Conservation (phyloP, 2,329 filamentous ascomycete genomes). For the Pseudovirgaria hyperparasitica region DNA sequence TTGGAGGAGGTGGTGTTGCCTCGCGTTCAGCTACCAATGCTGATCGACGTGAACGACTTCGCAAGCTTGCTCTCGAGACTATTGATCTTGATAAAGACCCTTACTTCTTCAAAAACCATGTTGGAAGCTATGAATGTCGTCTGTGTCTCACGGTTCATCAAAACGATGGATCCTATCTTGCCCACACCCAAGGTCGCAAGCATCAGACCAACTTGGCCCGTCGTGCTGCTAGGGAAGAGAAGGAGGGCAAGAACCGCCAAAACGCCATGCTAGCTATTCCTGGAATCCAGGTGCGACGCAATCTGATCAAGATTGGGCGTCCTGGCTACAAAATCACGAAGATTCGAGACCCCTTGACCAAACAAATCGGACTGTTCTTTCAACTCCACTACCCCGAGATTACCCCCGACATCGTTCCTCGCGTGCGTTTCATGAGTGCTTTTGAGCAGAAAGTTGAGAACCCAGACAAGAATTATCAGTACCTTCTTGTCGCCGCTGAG, state of each 20-base stretch:
- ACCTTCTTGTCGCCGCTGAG: slow-evolving; percentile 86
- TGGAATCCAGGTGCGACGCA: slow-evolving; percentile 52
- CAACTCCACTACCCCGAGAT: slow-evolving; percentile 95
- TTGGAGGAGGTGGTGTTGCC: slow-evolving; percentile 92
- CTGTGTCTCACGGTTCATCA: slow-evolving; percentile 96
- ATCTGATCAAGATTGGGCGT: slow-evolving; percentile 86
- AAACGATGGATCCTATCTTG: slow-evolving; percentile 97
- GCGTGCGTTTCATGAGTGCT: slow-evolving; percentile 93
- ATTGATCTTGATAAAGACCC: slow-evolving; percentile 99
- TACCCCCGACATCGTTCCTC: slow-evolving; percentile 57
- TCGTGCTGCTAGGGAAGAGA: slow-evolving; percentile 88
- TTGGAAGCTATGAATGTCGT: slow-evolving; percentile 94
- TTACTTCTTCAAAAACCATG: slow-evolving; percentile 99
- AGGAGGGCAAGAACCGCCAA: slow-evolving; percentile 63
- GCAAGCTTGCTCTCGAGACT: slow-evolving; percentile 94
- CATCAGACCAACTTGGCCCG: slow-evolving; percentile 97
- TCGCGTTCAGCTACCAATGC: slow-evolving; percentile 89
- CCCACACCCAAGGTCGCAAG: slow-evolving; percentile 96
- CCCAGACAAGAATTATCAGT: slow-evolving; percentile 79
- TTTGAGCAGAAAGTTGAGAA: slow-evolving; percentile 95
- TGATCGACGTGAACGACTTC: slow-evolving; percentile 90
- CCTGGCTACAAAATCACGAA: slow-evolving; percentile 98
- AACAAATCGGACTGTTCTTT: slow-evolving; percentile 86
- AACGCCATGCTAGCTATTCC: slow-evolving; percentile 64
- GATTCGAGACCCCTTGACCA: slow-evolving; percentile 73